Conservation (phyloP, 768 basidiomycete species). For the Pleurotus sapidus region DNA sequence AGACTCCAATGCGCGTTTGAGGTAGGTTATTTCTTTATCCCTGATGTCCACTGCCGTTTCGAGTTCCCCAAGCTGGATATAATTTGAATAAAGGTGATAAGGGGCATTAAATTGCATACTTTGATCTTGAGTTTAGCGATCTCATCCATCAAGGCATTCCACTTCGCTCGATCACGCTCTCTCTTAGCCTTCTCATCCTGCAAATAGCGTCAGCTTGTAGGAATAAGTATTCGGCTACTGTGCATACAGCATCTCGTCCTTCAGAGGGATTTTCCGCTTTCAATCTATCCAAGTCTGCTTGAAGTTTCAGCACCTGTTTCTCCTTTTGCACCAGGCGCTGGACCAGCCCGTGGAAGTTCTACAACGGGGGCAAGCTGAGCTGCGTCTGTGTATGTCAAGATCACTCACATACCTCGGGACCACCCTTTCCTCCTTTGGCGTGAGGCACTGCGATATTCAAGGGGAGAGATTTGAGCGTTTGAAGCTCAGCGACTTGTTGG, state of each 20-base stretch:
- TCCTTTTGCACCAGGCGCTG: conserved; percentile 84
- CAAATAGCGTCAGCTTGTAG: not conserved
- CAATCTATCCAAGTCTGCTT: conserved; percentile 65
- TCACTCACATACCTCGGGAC: conserved; percentile 46
- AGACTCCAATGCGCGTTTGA: conserved; percentile 85
- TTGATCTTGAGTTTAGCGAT: conserved; percentile 66
- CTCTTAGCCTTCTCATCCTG: conserved; percentile 74
- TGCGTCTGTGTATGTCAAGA: too few relatives aligned
- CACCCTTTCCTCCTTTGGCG: conserved; percentile 45
- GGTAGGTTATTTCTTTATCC: conserved; percentile 71
- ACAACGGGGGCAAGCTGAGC: conserved; percentile 3
- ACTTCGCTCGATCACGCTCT: conserved; percentile 72
- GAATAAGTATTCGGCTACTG: not conserved
- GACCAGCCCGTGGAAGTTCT: conserved; percentile 72
- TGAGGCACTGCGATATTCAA: conserved; percentile 31
- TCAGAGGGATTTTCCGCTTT: conserved; percentile 58
- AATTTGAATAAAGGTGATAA: too few relatives aligned
- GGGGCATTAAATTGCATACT: conserved; percentile 33
- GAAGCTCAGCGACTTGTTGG: conserved; percentile 66
- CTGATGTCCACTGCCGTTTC: conserved; percentile 45
- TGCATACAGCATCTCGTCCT: conserved; percentile 55
- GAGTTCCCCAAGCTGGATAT: conserved; percentile 49
- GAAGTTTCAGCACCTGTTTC: conserved; percentile 75
- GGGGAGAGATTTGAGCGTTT: conserved; percentile 56
- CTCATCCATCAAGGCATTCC: conserved; percentile 73